A percentile compares a stretch with the other conserved stretches of the same genome.
Evolutionary conservation across 768 basidiomycete genomes (phyloP).

Genomic region (Suillus plorans): DNA sequence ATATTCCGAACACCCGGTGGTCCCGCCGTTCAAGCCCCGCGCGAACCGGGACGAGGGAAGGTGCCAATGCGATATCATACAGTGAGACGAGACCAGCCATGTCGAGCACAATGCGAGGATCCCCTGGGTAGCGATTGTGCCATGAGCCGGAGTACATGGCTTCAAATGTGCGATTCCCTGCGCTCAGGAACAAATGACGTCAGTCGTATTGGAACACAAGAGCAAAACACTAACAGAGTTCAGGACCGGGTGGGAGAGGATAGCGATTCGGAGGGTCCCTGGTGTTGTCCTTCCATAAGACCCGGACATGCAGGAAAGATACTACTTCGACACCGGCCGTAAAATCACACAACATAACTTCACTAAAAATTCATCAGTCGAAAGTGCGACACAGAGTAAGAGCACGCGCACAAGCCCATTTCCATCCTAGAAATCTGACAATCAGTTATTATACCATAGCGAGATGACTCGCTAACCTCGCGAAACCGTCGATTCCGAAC

Average conservation of each 20-base stretch:
- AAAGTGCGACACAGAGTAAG: neutral
- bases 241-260: neutral
- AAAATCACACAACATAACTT: constrained; percentile 51
- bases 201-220: neutral
- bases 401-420: constrained; percentile 33
- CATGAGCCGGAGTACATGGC: constrained; percentile 19
- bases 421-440: constrained; percentile 18
- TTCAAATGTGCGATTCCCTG: constrained; percentile 8
- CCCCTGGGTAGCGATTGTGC: constrained; percentile 27
- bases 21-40: constrained; percentile 19
- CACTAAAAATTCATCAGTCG: constrained; percentile 27
- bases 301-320: constrained; percentile 38
- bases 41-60: constrained; percentile 17
- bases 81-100: constrained; percentile 23
- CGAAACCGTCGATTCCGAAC: constrained; percentile 34
- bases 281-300: neutral
- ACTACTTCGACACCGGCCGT: constrained; percentile 37
- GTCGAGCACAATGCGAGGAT: constrained; percentile 24
- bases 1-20: constrained; percentile 17
- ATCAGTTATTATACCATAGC: neutral
- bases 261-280: neutral
- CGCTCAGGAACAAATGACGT: neutral
- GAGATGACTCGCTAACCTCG: constrained; percentile 17
- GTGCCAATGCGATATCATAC: constrained; percentile 24
- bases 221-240: neutral